Conservation (phyloP, 2,329 filamentous ascomycete species). For the Colletotrichum incanum region DNA sequence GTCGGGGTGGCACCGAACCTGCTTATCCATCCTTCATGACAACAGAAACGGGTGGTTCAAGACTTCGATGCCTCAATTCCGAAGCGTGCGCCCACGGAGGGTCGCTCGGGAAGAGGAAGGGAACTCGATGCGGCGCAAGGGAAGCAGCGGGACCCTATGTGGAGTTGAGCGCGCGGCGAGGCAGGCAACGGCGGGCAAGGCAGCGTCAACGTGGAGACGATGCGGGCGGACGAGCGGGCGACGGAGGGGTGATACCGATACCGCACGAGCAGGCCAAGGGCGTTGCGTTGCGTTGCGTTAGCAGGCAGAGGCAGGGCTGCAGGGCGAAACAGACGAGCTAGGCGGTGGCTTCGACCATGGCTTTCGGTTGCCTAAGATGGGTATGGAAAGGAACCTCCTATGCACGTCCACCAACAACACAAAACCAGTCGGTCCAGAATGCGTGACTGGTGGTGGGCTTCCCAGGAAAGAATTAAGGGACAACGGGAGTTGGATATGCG, state of each 20-base stretch:
- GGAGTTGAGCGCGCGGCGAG: constrained; percentile 8
- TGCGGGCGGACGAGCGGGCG: background rate
- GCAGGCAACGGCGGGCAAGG: constrained; percentile 31
- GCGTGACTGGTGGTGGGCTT: background rate
- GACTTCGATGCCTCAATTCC: constrained; percentile 10
- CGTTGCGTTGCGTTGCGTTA: background rate
- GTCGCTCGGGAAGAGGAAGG: background rate
- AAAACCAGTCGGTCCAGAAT: constrained; percentile 12
- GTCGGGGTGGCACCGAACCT: constrained; percentile 36
- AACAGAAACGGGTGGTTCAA: constrained; percentile 15
- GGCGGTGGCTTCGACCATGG: constrained; percentile 40
- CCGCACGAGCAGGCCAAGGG: constrained; percentile 26
- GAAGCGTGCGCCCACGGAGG: constrained; percentile 6
- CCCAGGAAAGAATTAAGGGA: background rate
- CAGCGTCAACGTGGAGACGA: constrained; percentile 29
- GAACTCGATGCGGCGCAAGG: constrained; percentile 14
- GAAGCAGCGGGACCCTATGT: constrained; percentile 7
- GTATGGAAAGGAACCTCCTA: constrained; percentile 1
- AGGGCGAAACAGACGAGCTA: constrained; percentile 31
- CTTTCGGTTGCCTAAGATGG: constrained; percentile 31
- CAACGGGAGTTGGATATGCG: constrained; percentile 5
- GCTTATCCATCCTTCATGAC: constrained; percentile 45
- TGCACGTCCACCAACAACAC: constrained; percentile 10
- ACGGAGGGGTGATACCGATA: background rate
- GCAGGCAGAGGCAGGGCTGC: constrained; percentile 21